phyloP scores from a whole-genome alignment of 2,329 filamentous ascomycete species.

The Ceratocystis papillata region DNA sequence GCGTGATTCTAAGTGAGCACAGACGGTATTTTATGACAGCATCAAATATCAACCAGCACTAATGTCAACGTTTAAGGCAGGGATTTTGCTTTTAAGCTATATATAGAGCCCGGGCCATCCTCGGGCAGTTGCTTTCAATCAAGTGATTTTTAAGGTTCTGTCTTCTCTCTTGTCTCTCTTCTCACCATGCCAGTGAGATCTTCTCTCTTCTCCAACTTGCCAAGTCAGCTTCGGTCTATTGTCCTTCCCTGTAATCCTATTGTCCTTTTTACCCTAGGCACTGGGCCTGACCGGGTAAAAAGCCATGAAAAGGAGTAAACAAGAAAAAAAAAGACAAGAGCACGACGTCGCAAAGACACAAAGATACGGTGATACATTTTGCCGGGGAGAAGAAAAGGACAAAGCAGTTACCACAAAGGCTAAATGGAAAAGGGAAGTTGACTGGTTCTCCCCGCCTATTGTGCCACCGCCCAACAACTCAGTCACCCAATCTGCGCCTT shows the following conservation, averaged over 20 bases:
- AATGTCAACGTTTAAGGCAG: neutral
- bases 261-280: neutral
- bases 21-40: neutral
- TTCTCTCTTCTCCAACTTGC: neutral
- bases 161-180: neutral
- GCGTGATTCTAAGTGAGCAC: neutral
- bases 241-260: neutral
- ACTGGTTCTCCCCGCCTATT: too few relatives aligned
- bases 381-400: too few relatives aligned
- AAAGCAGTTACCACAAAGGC: too few relatives aligned
- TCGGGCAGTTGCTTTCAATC: neutral
- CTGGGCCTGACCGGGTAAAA: neutral
- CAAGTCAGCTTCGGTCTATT: neutral
- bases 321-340: too few relatives aligned
- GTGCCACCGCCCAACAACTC: too few relatives aligned
- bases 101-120: constrained; percentile 2
- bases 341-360: too few relatives aligned
- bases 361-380: too few relatives aligned
- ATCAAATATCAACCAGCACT: constrained; percentile 2
- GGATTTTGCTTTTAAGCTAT: constrained; percentile 2
- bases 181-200: neutral
- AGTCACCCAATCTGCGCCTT: neutral
- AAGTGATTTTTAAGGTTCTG: constrained; percentile 8
- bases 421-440: too few relatives aligned
- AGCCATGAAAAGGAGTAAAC: too few relatives aligned